Base-by-base conservation (phyloP, 306 rosid species). In the Sphenostylis stenocarpa region DNA sequence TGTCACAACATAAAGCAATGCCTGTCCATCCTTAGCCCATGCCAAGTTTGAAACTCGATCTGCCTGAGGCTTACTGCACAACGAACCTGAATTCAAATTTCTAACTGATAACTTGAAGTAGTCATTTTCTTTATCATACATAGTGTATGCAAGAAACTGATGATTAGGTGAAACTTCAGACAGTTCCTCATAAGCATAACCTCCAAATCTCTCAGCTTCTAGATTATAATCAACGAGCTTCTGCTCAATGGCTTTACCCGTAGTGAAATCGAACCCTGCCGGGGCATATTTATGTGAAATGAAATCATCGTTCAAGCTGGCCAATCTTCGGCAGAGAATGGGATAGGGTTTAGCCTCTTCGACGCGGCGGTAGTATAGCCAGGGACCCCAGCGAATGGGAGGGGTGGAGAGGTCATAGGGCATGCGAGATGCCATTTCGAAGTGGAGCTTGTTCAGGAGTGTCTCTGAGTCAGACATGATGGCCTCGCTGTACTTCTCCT, bases 181-280 rank as follows among this genome's bases (percentile, higher is more conserved):
- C 65, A 92, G 83, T 66, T 92, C 99, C 79, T 96, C 98, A 58
- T 86, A 91, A 68, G 99, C 90, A 89, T 90, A 92, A 72, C 99
- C 99, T 80, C 97, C 99, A 57, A 88, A 92, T 83, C 98, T 87
- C 69, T 91, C 85, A 16, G 98, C 97, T 85, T 96, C 98, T 79
- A 73, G 87, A 78, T 91, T 91, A 51, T 88, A 96, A 57, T 96
- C 98, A 82, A 96, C 68, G 60, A 92, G 84, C 90, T 88, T 96
- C 87, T 96, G 96, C 87, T 96, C 99, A 76, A 91, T 91, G 79
- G 89, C 88, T 90, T 89, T 88, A 61, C 97, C 98, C 0, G 99
- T 89, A 2, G 87, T 77, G 76, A 88, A 92, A 84, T 96, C 98
- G 4, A 91, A 96, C 10, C 99, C 99, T 0, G 98, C 94, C 0